phyloP scores from a whole-genome alignment of 768 basidiomycete genomes.

The Suillus luteus region DNA sequence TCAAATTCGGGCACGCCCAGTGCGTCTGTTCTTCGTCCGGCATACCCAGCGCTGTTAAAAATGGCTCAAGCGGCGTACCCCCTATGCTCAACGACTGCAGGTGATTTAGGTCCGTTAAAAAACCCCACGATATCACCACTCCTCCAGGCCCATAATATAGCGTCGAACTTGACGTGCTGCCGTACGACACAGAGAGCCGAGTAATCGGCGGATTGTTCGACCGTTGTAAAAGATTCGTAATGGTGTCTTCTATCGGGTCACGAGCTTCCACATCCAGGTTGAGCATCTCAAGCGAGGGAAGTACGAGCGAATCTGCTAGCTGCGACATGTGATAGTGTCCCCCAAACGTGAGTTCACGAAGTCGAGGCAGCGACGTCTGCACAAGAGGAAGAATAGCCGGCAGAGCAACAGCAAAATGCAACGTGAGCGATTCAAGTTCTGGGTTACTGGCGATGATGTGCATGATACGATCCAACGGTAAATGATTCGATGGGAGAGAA shows the following conservation, averaged over 20 bases:
- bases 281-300: slow-evolving; percentile 60
- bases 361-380: slow-evolving; percentile 51
- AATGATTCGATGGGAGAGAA: slow-evolving; percentile 60
- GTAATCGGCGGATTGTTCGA: slow-evolving; percentile 59
- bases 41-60: slow-evolving; percentile 56
- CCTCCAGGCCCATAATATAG: slow-evolving; percentile 64
- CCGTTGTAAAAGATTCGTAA: slow-evolving; percentile 59
- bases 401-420: slow-evolving; percentile 64
- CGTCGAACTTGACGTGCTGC: slow-evolving; percentile 37
- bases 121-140: slow-evolving; percentile 65
- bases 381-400: slow-evolving; percentile 64
- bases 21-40: slow-evolving; percentile 60
- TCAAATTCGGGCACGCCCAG: slow-evolving; percentile 68
- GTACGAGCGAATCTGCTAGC: slow-evolving; percentile 60
- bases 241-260: slow-evolving; percentile 75
- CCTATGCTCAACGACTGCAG: slow-evolving; percentile 65
- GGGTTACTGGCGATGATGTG: slow-evolving; percentile 63
- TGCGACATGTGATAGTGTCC: slow-evolving; percentile 66
- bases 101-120: slow-evolving; percentile 59
- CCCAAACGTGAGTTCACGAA: slow-evolving; percentile 59
- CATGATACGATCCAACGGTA: slow-evolving; percentile 71
- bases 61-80: slow-evolving; percentile 63
- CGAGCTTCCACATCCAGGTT: slow-evolving; percentile 72
- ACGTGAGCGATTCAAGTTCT: slow-evolving; percentile 52
- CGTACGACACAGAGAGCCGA: slow-evolving; percentile 65